Evolutionary conservation across 2,329 filamentous ascomycete genomes (phyloP).

Genomic region (Cercospora beticola): DNA sequence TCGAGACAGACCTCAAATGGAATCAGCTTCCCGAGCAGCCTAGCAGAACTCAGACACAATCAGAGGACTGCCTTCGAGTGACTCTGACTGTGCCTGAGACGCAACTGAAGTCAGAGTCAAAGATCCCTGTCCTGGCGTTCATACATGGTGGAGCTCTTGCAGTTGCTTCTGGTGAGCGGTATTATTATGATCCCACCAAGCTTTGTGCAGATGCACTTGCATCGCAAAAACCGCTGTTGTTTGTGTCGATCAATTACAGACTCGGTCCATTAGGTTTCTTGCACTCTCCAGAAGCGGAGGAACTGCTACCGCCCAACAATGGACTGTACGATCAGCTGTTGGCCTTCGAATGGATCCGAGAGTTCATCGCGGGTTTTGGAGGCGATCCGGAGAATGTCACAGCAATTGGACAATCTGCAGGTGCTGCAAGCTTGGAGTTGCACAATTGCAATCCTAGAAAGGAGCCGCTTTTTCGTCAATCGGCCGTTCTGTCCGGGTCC

Average conservation of each 20-base stretch:
- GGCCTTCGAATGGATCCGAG: neutral
- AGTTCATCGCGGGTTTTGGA: neutral
- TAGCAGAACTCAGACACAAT: neutral
- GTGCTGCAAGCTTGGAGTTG: neutral
- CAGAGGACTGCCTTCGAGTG: neutral
- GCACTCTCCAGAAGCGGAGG: neutral
- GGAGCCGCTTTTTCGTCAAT: neutral
- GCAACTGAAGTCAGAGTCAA: neutral
- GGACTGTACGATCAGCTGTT: neutral
- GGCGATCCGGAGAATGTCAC: neutral
- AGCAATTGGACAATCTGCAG: neutral
- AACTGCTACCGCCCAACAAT: neutral
- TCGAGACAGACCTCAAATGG: neutral
- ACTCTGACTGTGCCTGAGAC: neutral
- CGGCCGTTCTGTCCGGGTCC: neutral
- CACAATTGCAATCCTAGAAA: neutral
- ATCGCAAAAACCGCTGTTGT: neutral
- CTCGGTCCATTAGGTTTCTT: neutral
- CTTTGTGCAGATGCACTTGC: neutral
- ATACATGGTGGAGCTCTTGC: neutral
- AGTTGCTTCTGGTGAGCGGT: neutral
- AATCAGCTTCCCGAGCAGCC: neutral
- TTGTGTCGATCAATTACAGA: neutral
- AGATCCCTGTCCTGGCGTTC: neutral
- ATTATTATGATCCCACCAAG: neutral